A percentile compares a stretch with the other conserved stretches of the same genome.
Conservation (phyloP, 768 basidiomycete species). For the Serendipita sp. region DNA sequence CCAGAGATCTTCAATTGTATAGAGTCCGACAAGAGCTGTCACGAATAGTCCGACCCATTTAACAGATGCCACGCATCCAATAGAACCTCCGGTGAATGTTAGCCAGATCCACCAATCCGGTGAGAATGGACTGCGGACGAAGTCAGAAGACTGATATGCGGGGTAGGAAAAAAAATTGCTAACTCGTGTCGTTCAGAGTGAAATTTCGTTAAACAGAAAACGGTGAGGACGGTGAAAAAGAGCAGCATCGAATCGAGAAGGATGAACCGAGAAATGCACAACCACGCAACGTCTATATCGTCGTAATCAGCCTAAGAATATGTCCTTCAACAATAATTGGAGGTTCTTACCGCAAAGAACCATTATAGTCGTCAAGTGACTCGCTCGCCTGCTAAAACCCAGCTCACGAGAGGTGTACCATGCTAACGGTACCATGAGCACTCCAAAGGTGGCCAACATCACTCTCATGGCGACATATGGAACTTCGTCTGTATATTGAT, state of each 20-base stretch:
- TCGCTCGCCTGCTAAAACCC: conserved; percentile 76
- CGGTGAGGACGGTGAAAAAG: conserved; percentile 95
- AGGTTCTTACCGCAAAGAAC: conserved; percentile 61
- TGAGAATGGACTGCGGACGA: conserved; percentile 57
- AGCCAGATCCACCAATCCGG: conserved; percentile 98
- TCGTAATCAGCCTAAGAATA: neutral
- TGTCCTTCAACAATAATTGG: neutral
- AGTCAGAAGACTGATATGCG: neutral
- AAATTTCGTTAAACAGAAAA: conserved; percentile 89
- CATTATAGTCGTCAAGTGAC: conserved; percentile 88
- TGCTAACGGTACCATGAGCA: conserved; percentile 84
- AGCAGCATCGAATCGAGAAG: conserved; percentile 97
- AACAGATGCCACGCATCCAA: conserved; percentile 90
- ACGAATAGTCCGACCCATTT: conserved; percentile 96
- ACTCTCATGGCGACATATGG: conserved; percentile 93
- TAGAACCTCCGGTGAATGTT: conserved; percentile 78
- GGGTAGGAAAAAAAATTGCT: conserved; percentile 18
- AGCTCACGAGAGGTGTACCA: conserved; percentile 96
- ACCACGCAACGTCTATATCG: conserved; percentile 79
- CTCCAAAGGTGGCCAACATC: conserved; percentile 85
- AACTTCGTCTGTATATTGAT: conserved; percentile 61
- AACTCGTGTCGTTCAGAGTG: conserved; percentile 93
- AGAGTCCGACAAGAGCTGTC: conserved; percentile 84
- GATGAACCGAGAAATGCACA: conserved; percentile 93
- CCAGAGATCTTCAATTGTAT: conserved; percentile 97